Evolutionary conservation across 1,284 basidiomycete species (phyloP), one percentile per base, ranked within the genome.

Genomic region (Austroboletus novae-zelandiae): DNA sequence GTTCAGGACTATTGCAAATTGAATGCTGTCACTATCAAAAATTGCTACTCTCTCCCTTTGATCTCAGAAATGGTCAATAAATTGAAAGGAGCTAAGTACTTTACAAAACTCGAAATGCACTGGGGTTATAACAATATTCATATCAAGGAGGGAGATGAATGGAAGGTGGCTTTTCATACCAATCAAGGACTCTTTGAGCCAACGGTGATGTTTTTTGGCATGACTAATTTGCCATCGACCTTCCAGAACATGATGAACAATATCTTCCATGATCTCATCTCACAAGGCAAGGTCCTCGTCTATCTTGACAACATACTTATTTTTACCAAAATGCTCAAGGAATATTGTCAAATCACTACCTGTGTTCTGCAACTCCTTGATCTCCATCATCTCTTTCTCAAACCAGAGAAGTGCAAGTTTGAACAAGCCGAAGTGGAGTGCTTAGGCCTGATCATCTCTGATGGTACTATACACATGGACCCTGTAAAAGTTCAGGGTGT

Each of bases 371-470:
- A 64, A 11, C 50, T 60, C 8, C 61, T 78, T 0, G 34, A 54
- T 1, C 42, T 0, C 34, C 34, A 35, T 35, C 34, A 35, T n/a
- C 34, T 35, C 15, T 64, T 45, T 37, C 45, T 68, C 14, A 73
- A 74, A 48, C 52, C 62, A 0, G 60, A 67, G 37, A 76, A 76
- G 52, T 76, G 73, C 55, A 48, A 62, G 18, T 77, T 76, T 54
- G 57, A 67, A 27, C 15, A 53, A 13, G 20, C 41, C 0, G 11
- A 61, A 14, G 58, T 70, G 9, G 34, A 35, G 15, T 35, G 15
- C 15, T n/a, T 35, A 8, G 34, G 34, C 9, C 34, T 35, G n/a
- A n/a, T n/a, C n/a, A n/a, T n/a, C n/a, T n/a, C n/a, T n/a, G n/a
- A n/a, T n/a, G n/a, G n/a, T n/a, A 11, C 9, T 35, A 15, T 35